Conservation (phyloP, 768 basidiomycete genomes). For the Leccinum disarticulatum region DNA sequence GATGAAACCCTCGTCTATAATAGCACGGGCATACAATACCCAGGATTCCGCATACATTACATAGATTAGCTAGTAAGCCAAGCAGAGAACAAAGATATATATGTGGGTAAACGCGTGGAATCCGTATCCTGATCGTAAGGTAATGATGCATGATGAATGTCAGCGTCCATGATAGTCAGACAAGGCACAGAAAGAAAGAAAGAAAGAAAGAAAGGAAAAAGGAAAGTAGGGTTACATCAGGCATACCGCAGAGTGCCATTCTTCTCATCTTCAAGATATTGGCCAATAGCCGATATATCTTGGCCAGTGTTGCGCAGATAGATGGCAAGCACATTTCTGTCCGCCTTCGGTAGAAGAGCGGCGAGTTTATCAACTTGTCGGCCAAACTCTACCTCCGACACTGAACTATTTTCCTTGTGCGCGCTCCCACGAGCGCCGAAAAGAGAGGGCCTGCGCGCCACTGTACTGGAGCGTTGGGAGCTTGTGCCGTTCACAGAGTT, state of each 20-base stretch:
- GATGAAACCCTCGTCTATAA: constrained; percentile 12
- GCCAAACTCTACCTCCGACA: constrained; percentile 48
- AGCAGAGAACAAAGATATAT: constrained; percentile 24
- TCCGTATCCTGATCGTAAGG: constrained; percentile 6
- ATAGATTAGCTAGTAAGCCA: constrained; percentile 15
- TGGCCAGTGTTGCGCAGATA: constrained; percentile 75
- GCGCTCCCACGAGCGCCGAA: constrained; percentile 23
- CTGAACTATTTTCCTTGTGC: constrained; percentile 2
- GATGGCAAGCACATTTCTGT: constrained; percentile 61
- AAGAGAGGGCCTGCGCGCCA: constrained; percentile 31
- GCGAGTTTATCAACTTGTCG: constrained; percentile 70
- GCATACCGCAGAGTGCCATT: constrained; percentile 56
- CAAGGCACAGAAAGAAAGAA: constrained; percentile 1
- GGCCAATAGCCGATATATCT: constrained; percentile 83
- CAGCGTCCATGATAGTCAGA: constrained; percentile 9
- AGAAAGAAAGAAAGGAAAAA: neutral
- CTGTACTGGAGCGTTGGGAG: constrained; percentile 33
- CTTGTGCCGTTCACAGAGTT: constrained; percentile 14
- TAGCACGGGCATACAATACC: neutral
- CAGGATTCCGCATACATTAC: constrained; percentile 11
- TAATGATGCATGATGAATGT: constrained; percentile 17
- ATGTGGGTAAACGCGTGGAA: constrained; percentile 6
- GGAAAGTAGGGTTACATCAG: constrained; percentile 17
- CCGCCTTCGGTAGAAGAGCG: constrained; percentile 71
- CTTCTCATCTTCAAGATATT: constrained; percentile 83